Percentiles rank a stretch among this genome's conserved stretches.
Conservation (phyloP, 2,329 filamentous ascomycete species). For the Pseudogymnoascus sp. region DNA sequence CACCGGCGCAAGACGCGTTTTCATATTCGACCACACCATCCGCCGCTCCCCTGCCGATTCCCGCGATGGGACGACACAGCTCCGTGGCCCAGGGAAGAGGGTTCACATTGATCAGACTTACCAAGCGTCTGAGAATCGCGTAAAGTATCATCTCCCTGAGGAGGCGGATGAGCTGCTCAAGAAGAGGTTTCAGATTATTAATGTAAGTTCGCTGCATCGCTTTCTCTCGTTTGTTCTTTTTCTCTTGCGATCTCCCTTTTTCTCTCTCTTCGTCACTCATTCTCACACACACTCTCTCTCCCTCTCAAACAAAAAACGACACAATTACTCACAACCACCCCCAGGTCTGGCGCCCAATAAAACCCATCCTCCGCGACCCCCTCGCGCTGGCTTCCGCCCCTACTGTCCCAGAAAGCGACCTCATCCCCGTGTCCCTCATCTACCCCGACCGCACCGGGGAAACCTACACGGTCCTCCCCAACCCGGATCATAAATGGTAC, state of each 20-base stretch:
- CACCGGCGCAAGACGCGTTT: conserved; percentile 39
- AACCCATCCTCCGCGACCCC: conserved; percentile 47
- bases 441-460: conserved; percentile 47
- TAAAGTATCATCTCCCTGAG: conserved; percentile 55
- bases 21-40: conserved; percentile 82
- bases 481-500: conserved; percentile 44
- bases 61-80: conserved; percentile 36
- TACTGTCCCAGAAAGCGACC: conserved; percentile 44
- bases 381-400: conserved; percentile 47
- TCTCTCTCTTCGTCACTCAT: no score
- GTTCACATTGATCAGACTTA: conserved; percentile 79
- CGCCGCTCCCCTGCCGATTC: conserved; percentile 46
- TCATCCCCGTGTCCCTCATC: conserved; percentile 44
- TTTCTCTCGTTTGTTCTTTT: neutral
- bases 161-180: conserved; percentile 39
- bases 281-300: no score
- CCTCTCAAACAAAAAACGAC: neutral
- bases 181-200: conserved; percentile 49
- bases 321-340: neutral
- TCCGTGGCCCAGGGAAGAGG: conserved; percentile 58
- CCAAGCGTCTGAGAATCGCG: conserved; percentile 57
- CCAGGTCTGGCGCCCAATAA: conserved; percentile 42
- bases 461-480: conserved; percentile 42
- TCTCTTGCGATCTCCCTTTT: no score
- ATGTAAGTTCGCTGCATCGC: conserved; percentile 30